Evolutionary conservation across 208 protist species (phyloP).

Genomic region (Acanthamoeba castellanii): DNA sequence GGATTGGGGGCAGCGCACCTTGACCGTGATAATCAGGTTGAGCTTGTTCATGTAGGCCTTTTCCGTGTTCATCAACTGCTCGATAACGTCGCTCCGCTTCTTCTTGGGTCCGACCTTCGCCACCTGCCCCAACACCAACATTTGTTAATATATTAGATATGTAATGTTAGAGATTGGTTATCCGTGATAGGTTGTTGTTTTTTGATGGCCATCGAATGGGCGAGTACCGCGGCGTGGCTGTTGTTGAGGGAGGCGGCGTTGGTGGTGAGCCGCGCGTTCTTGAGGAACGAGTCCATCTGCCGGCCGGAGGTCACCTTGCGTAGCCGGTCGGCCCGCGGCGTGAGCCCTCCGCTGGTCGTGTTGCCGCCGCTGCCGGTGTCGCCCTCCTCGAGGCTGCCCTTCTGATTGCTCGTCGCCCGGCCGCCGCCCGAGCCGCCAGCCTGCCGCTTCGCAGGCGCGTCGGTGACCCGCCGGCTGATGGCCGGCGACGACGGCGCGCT

Average conservation of each 20-base stretch:
- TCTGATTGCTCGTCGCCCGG: background rate
- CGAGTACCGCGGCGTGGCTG: background rate
- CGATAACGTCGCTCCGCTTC: background rate
- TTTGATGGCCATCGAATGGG: background rate
- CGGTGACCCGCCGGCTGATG: background rate
- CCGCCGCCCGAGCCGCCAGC: too few species aligned
- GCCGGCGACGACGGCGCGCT: background rate
- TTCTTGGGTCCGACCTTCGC: background rate
- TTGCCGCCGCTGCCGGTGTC: background rate
- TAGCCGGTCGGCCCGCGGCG: background rate
- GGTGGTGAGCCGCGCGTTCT: background rate
- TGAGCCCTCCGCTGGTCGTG: background rate
- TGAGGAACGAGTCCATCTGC: slow-evolving; percentile 29
- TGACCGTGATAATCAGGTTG: background rate
- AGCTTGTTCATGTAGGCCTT: background rate
- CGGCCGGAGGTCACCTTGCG: slow-evolving; percentile 24
- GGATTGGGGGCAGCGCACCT: too few species aligned
- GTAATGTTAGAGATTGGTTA: too few species aligned
- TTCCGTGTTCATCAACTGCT: background rate
- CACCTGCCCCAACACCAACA: background rate
- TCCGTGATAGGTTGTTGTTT: background rate
- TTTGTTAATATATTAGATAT: too few species aligned
- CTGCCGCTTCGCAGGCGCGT: background rate
- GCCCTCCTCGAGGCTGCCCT: background rate
- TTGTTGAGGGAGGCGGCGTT: background rate